Evolutionary conservation across 169 alveolate species (phyloP), one percentile per base, ranked within the genome.

Genomic region (Theileria equi): DNA sequence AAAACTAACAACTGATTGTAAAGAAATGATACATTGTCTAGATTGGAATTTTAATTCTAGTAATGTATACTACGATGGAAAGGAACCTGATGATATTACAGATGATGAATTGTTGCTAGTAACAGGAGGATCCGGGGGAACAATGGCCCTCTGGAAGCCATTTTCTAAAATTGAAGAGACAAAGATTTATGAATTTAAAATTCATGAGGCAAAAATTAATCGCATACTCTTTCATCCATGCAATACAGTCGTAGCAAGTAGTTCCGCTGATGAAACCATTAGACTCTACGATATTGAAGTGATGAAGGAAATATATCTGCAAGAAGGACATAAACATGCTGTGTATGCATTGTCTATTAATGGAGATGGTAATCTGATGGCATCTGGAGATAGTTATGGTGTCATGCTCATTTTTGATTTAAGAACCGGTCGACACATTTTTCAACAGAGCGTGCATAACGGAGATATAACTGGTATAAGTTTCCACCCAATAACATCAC

Each of bases 231-330:
- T 86, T 53, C 92, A 86, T 38, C 87, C 88, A 1, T 70, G 82
- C 35, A 86, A 78, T 45, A 60, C 71, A 19, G 50, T 77, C 17
- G 60, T 86, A 11, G 57, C 81, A 23, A 80, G 84, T 19, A 57
- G 86, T 21, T 81, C 90, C 19, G 83, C 71, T 31, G 92, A 86
- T 60, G 92, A 86, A 55, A 86, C 92, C 5, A 77, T 86, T 35
- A 57, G 82, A 47, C 61, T 81, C 45, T 81, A 78, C 45, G 92
- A 86, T 53, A 34, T 82, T 21, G 87, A 86, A 48, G 54, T 68
- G 19, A 36, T 72, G 61, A 34, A 78, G 32, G 90, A 80, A 48
- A 35, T 86, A n/a, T 86, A 81, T 60, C 74, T 79, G 29, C 92
- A 86, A 69, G 92, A 86, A 60, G 92, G 92, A 7, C 92, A 86